Base-by-base conservation (phyloP, 2,329 filamentous ascomycete species). In the Colletotrichum costaricense region DNA sequence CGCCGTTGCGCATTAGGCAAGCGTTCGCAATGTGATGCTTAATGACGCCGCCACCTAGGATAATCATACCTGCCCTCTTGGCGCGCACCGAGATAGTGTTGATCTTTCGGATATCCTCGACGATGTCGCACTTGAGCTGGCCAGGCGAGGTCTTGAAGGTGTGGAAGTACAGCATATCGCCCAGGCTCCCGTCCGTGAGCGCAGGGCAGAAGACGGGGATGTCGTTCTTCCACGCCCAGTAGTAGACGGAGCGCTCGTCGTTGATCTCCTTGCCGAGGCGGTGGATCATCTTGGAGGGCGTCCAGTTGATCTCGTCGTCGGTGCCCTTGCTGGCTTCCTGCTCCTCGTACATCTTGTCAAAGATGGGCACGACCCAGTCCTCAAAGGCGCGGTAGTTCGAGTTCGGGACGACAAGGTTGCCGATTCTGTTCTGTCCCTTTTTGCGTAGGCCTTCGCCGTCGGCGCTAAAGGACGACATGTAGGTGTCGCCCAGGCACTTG, bases 21-120 rank as follows among this genome's bases (percentile, higher is more conserved):
- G 97, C 97, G 81, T 99, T 99, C 64, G 97, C 95, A 80, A 99
- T 98, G 82, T 99, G 97, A 80, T 99, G 97, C 86, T 99, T 99
- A 78, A 99, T 90, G n/a, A 99, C 86, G 1, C 97, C 97, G 7
- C 97, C 97, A 0, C 97, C 97, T 0, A 99, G 87, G 69, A 99
- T 94, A 77, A 99, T 95, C 93, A 98, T 98, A 63, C 97, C 97
- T 0, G 94, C 93, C 67, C 94, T 88, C 84, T 95, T 95, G 2
- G 97, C 97, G 16, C 94, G 88, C 38, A 98, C 94, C 0, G 96
- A 92, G 75, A 98, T 92, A 16, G 94, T 97, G 85, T 99, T 99
- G 82, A 99, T 95, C 74, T 90, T 92, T 24, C 97, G 92, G 74
- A 99, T 97, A 79, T 99, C 97, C 79, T 97, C 94, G 26, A 98